Evolutionary conservation across 164 flowering plant genomes (phyloP).

Genomic region (Tetrastigma voinierianum): DNA sequence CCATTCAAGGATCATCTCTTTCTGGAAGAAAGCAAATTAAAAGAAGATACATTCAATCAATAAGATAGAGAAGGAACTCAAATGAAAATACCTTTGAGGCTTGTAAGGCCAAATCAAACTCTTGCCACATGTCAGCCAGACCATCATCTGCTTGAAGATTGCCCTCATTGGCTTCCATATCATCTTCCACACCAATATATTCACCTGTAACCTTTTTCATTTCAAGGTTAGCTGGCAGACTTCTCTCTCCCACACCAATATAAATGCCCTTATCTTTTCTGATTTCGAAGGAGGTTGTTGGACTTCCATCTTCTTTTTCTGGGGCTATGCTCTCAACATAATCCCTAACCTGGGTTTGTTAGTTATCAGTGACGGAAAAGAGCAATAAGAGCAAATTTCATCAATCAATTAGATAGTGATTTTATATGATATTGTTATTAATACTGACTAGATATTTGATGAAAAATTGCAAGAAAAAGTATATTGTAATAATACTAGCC

Average conservation of each 20-base stretch:
- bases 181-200: conserved; percentile 49
- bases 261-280: too few species aligned
- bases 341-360: conserved; percentile 22
- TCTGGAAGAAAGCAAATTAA: too few species aligned
- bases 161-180: conserved; percentile 9
- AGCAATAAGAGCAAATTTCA: background rate
- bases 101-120: conserved; percentile 68
- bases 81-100: conserved; percentile 57
- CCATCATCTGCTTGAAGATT: conserved; percentile 44
- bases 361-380: background rate
- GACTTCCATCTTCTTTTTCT: conserved; percentile 5
- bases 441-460: too few species aligned
- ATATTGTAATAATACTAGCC: too few species aligned
- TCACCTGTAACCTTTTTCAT: conserved; percentile 34
- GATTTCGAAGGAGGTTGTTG: background rate
- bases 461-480: too few species aligned
- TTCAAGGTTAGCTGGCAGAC: conserved; percentile 16
- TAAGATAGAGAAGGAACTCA: background rate
- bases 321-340: conserved; percentile 8
- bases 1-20: too few species aligned
- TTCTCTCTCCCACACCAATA: background rate
- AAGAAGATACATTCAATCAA: too few species aligned
- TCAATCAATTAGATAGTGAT: too few species aligned
- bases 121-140: conserved; percentile 70
- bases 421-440: too few species aligned